Conservation (phyloP, 345 rosid species). For the Brassica incana region DNA sequence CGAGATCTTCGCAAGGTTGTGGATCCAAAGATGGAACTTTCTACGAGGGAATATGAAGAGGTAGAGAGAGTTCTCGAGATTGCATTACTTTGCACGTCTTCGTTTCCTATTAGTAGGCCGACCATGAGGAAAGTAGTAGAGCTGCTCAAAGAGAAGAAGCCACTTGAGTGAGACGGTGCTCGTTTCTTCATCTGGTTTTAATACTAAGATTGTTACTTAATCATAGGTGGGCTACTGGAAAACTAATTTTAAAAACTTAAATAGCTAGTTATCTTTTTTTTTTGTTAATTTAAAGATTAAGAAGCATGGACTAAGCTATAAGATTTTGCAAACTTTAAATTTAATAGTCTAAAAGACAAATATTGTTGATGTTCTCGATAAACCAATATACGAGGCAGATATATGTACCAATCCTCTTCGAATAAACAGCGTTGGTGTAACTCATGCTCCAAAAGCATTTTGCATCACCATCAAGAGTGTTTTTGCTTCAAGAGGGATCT, state of each 20-base stretch:
- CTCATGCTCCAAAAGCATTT: background rate
- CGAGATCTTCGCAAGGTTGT: slow-evolving; percentile 38
- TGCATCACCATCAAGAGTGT: background rate
- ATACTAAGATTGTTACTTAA: background rate
- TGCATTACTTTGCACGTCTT: slow-evolving; percentile 58
- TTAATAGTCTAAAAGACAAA: background rate
- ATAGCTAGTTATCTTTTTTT: background rate
- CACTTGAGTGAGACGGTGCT: background rate
- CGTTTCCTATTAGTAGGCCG: slow-evolving; percentile 56
- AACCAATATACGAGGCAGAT: background rate
- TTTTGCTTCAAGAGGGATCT: background rate
- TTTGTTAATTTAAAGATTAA: background rate
- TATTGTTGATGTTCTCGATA: background rate
- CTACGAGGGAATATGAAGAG: slow-evolving; percentile 44
- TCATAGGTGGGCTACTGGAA: background rate
- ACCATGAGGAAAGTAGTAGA: slow-evolving; percentile 75
- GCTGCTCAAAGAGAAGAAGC: slow-evolving; percentile 51
- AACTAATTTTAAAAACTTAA: background rate
- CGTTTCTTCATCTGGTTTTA: background rate
- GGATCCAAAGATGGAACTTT: slow-evolving; percentile 52
- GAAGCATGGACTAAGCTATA: background rate
- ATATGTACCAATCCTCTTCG: background rate
- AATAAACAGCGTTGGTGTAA: background rate
- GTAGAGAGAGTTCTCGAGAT: slow-evolving; percentile 57
- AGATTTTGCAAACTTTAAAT: background rate